Evolutionary conservation across 768 basidiomycete genomes (phyloP), one percentile per base, ranked within the genome.

Genomic region (Rhodotorula sphaerocarpa): DNA sequence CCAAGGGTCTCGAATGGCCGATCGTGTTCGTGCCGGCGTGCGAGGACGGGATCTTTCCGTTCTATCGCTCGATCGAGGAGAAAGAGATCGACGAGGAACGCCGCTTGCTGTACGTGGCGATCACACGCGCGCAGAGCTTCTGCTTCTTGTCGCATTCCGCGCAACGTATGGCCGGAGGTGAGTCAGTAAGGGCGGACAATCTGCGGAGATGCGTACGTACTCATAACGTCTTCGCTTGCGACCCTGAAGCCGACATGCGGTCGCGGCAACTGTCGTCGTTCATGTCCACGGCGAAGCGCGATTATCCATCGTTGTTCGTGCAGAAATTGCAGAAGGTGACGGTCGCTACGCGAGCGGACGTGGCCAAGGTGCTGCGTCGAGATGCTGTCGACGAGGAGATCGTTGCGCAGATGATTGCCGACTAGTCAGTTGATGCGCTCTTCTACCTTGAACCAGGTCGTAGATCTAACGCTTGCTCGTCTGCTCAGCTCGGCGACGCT

Each of bases 1-100:
- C 89, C 0, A 93, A 93, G 74, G 89, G 90, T 1, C 77, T 91
- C 12, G 90, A 93, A 74, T 93, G 89, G 88, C 88, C 90, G 1
- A 86, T 90, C 3, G 88, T 91, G 1, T 84, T 91, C 65, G 77
- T 88, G 25, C 86, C 86, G 28, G 82, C 84, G 20, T 83, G 85
- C 85, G 63, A 73, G 42, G 20, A 39, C 23, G 41, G 48, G 12
- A 85, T 82, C 0, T 90, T 85, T 69, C 90, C 88, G 5, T 86
- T 86, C 58, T 81, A 83, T 71, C 81, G 86, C 12, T 72, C 73
- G 39, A 68, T 67, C 3, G 73, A 73, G 44, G 77, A 83, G 6
- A 84, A 87, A 23, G 86, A 90, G 70, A 73, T 82, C 5, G 83
- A 85, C n/a, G 89, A 91, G 76, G 88, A 91, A 75, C 78, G 86